Base-by-base conservation (phyloP, 1,139 yeast genomes). In the Saccharomycopsis hybrid region DNA sequence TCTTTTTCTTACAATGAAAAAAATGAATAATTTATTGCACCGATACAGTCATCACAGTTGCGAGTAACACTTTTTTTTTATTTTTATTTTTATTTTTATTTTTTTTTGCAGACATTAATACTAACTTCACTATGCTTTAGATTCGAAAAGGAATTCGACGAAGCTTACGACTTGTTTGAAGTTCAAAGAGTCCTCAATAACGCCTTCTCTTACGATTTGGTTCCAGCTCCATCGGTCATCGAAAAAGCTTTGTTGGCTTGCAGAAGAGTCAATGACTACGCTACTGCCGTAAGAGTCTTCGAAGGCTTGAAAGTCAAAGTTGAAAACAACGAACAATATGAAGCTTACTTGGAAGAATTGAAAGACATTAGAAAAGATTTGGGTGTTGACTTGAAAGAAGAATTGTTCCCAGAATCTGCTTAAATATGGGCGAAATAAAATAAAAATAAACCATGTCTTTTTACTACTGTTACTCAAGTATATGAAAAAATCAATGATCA, bases 251-350 rank as follows among this genome's bases (percentile, higher is more conserved):
- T 92, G 68, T 84, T 86, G 73, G 98, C 98, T 50, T 92, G 97
- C 65, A 89, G 98, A 81, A 87, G 98, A 74, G 97, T 92, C 60
- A 89, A 94, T 71, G 98, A 92, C 74, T 87, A 87, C 74, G 97
- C 98, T 56, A 90, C 97, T 56, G 98, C 98, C 54, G 94, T 90
- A 61, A 86, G 98, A 74, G 96, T 95, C 56, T 92, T 92, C 63
- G 98, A 92, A 75, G 83, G 79, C 59, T 80, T 92, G 69, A 87
- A 85, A 71, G 87, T 82, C 80, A 92, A 92, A 78, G 97, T 92
- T 58, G 97, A 90, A 71, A 87, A 84, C 74, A 82, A 80, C 67
- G 84, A 83, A 62, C 97, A 90, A 74, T 92, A 92, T 78, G 79
- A 84, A 63, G 97, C 96, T 60, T 92, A 92, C 77, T 82, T 92